These are phyloP conservation scores for Epichloe bromicola DNA, from an alignment of 2,329 filamentous ascomycete species.

Conservation along the genomic window DNA sequence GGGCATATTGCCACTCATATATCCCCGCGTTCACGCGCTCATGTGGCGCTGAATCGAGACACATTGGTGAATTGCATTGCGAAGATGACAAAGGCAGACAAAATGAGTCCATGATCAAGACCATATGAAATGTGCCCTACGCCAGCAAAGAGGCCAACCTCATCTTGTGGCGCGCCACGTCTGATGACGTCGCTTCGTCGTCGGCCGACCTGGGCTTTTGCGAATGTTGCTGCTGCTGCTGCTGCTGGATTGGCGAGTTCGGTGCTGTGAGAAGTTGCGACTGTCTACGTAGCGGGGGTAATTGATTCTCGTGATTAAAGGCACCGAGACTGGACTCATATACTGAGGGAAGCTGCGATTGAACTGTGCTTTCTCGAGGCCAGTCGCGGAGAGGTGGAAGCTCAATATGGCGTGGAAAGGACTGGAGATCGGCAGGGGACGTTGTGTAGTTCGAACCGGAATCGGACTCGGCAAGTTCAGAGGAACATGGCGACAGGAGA, in stretches of 20 bases:
- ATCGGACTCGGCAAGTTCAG: constrained; percentile 50
- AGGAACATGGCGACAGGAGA: constrained; percentile 25
- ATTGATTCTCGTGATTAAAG: not conserved
- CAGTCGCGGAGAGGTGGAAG: constrained; percentile 23
- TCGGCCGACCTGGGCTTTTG: not conserved
- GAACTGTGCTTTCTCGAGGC: constrained; percentile 3
- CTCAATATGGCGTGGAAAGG: constrained; percentile 25
- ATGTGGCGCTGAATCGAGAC: no score
- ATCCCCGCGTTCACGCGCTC: no score
- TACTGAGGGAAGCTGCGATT: constrained; percentile 16
- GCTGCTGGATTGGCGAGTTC: not conserved
- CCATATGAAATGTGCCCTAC: not conserved
- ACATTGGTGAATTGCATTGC: no score
- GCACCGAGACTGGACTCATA: not conserved
- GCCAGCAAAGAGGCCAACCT: not conserved
- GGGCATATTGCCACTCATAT: no score
- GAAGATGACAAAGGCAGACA: no score
- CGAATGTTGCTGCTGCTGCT: constrained; percentile 1
- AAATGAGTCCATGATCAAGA: not conserved
- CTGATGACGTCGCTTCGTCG: not conserved
- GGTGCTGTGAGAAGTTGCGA: constrained; percentile 1
- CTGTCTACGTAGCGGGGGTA: not conserved
- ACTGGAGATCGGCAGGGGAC: constrained; percentile 34
- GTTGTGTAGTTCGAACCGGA: constrained; percentile 48
- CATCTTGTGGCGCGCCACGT: not conserved